Evolutionary conservation across 1,284 basidiomycete species (phyloP), one percentile per base, ranked within the genome.

Genomic region (Austroboletus olivaceoglutinosus): DNA sequence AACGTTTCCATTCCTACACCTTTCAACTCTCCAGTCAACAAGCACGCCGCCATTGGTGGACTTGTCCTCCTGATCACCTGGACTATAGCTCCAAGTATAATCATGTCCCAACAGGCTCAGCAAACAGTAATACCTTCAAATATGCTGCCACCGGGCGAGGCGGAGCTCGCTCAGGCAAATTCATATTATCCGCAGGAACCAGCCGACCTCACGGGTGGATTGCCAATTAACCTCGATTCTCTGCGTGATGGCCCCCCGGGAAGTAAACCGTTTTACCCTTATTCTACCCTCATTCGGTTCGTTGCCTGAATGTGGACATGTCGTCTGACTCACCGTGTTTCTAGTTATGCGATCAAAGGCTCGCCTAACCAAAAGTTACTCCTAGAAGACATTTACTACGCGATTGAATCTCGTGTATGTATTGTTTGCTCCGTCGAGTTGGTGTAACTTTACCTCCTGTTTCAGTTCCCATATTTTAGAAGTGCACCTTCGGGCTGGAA

Each of bases 321-420:
- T 37, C n/a, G 36, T 29, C 50, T 47, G 4, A 55, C 55, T 59
- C 23, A 15, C 47, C 48, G 19, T 40, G 27, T 46, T 45, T 45
- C 23, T 58, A 91, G 87, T 53, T 91, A 91, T 67, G 89, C 89
- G 52, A 91, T 91, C 66, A 91, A 91, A 71, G 89, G 89, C 53
- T 88, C 89, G 7, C 89, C 89, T 31, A 89, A 88, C 64, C 84
- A 87, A 70, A 89, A 89, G 64, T 67, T 91, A 52, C 71, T 91
- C 49, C 70, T 91, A 47, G 89, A 91, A 71, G 89, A 91, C 69
- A 91, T 91, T 47, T 91, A 91, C 67, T 90, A 90, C 70, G 89
- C 89, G 16, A 91, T 91, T 55, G 89, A 91, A 69, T 89, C 87
- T 47, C 78, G 88, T 61, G 87, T 89, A 70, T 60, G 84, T 77